Base-by-base conservation (phyloP, 371 early-diverging fungal species). In the Mucor sp. region DNA sequence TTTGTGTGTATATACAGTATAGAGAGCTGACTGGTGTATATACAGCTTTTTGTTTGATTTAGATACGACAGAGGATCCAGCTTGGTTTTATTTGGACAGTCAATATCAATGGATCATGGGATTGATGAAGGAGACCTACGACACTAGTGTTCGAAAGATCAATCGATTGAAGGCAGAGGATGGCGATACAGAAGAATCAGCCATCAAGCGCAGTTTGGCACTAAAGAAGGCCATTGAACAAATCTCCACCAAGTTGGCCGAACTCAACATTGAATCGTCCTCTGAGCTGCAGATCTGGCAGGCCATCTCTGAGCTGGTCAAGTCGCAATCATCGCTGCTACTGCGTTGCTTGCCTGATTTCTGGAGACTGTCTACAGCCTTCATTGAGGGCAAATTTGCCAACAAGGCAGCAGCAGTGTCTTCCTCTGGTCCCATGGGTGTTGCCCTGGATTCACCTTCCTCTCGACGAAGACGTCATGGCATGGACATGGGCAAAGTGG, bases 61-160 rank as follows among this genome's bases (percentile, higher is more conserved):
- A 19, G 93, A 93, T 72, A 86, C 94, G 0, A 83, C 87, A 6
- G 87, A 85, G 60, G 97, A 97, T 69, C 99, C 99, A 6, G 95
- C 96, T 6, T 92, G 93, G 84, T 92, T 88, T 71, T 97, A 94
- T 79, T 80, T 97, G 37, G 91, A 94, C 48, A 89, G 89, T 66
- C 97, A 95, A 69, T 93, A 94, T 74, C 81, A 88, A 58, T 97
- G 94, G 93, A 94, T 96, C 56, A 85, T 91, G 21, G 87, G 87
- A 17, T 87, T 91, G 41, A 81, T 97, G 76, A 81, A 82, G 27
- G 85, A 89, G 44, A 87, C 89, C 0, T 93, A 87, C 62, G 77
- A 81, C 21, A 77, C 81, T 11, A 85, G 91, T 59, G 65, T 76
- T 0, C 66, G 71, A 28, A 76, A 86, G 44, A 77, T 89, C 6